Evolutionary conservation across 2,329 filamentous ascomycete genomes (phyloP).

Genomic region (Fusarium sp.): DNA sequence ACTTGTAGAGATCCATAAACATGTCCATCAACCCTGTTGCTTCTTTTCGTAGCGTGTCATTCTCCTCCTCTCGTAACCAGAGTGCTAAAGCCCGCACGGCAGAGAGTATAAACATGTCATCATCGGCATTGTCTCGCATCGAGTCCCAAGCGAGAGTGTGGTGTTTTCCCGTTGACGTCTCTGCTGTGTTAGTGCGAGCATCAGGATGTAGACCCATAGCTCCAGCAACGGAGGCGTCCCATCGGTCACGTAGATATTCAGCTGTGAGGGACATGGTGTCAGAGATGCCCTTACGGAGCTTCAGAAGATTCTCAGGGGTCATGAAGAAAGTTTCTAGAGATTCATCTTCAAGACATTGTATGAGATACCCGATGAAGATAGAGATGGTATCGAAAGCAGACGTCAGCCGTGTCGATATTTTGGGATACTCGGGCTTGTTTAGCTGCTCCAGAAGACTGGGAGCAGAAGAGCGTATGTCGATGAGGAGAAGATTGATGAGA

Average conservation of each 20-base stretch:
- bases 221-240: slow-evolving; percentile 74
- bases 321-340: slow-evolving; percentile 58
- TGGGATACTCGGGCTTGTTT: slow-evolving; percentile 65
- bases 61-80: slow-evolving; percentile 78
- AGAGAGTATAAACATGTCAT: slow-evolving; percentile 71
- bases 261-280: slow-evolving; percentile 73
- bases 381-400: slow-evolving; percentile 73
- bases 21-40: slow-evolving; percentile 71
- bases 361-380: slow-evolving; percentile 69
- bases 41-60: slow-evolving; percentile 67
- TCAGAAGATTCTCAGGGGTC: slow-evolving; percentile 70
- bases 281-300: slow-evolving; percentile 69
- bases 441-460: slow-evolving; percentile 70
- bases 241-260: slow-evolving; percentile 77
- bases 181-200: slow-evolving; percentile 60
- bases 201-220: slow-evolving; percentile 71
- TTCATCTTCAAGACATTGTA: slow-evolving; percentile 66
- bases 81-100: slow-evolving; percentile 69
- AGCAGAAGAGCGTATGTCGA: slow-evolving; percentile 73
- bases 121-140: slow-evolving; percentile 59
- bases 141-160: slow-evolving; percentile 71
- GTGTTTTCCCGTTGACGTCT: slow-evolving; percentile 59
- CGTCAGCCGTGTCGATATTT: slow-evolving; percentile 65
- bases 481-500: slow-evolving; percentile 72
- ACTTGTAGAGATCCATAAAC: slow-evolving; percentile 71